A percentile compares a stretch with the other conserved stretches of the same genome.
Conservation (phyloP, 768 basidiomycete genomes). For the Cubamyces sp. region DNA sequence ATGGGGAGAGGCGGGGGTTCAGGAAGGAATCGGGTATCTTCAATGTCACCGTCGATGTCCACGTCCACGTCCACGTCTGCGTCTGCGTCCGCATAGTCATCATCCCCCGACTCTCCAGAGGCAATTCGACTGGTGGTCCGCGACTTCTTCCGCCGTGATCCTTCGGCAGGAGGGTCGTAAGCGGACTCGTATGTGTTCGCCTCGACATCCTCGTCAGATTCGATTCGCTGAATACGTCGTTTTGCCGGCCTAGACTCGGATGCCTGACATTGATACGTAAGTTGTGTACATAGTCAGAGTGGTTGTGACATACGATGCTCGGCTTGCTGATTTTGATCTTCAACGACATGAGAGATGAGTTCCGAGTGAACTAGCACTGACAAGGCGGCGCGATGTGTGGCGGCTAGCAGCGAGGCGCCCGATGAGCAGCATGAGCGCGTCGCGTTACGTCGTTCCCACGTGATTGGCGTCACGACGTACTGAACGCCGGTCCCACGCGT, state of each 20-base stretch:
- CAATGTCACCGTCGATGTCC: slow-evolving; percentile 34
- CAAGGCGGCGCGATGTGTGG: background rate
- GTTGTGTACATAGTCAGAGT: background rate
- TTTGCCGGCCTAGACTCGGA: slow-evolving; percentile 14
- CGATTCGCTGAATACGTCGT: slow-evolving; percentile 30
- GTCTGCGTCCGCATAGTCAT: slow-evolving; percentile 37
- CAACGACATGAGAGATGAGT: slow-evolving; percentile 24
- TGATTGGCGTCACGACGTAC: slow-evolving; percentile 7
- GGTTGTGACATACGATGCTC: background rate
- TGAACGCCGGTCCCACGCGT: background rate
- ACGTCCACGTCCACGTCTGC: slow-evolving; percentile 30
- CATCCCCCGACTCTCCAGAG: slow-evolving; percentile 31
- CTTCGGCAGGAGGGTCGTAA: slow-evolving; percentile 21
- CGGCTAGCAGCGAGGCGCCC: background rate
- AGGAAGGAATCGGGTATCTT: slow-evolving; percentile 31
- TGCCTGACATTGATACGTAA: slow-evolving; percentile 1
- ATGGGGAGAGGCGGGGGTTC: slow-evolving; percentile 10
- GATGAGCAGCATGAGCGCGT: background rate
- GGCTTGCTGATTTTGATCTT: slow-evolving; percentile 30
- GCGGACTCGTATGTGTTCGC: slow-evolving; percentile 17
- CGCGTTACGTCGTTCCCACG: slow-evolving; percentile 10
- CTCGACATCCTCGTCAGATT: slow-evolving; percentile 34
- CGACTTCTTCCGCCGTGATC: slow-evolving; percentile 24
- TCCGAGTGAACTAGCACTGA: background rate
- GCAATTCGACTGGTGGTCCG: slow-evolving; percentile 23